phyloP scores from a whole-genome alignment of 2,329 filamentous ascomycete species.

The Hypoxylon sp. region DNA sequence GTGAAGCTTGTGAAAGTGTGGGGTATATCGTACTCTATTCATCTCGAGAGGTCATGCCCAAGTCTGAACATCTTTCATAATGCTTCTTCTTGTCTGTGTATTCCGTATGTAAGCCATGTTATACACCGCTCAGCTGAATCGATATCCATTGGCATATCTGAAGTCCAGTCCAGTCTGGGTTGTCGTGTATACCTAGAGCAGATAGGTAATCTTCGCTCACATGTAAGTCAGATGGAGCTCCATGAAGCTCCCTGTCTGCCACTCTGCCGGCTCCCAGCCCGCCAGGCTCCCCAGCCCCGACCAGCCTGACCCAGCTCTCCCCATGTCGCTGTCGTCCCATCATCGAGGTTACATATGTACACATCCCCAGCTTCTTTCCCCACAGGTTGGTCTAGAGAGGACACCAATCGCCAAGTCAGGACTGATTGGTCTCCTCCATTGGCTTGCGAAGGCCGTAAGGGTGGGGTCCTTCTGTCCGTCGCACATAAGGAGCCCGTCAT shows the following conservation, averaged over 20 bases:
- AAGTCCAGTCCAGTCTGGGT: constrained; percentile 7
- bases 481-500: constrained; percentile 30
- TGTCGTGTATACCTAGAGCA: constrained; percentile 1
- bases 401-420: neutral
- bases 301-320: constrained; percentile 1
- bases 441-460: constrained; percentile 12
- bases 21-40: constrained; percentile 33
- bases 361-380: constrained; percentile 35
- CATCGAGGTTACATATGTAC: constrained; percentile 10
- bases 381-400: constrained; percentile 27
- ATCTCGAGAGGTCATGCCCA: constrained; percentile 1
- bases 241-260: no score
- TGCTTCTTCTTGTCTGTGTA: no score
- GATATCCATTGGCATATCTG: neutral
- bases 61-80: constrained; percentile 1
- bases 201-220: constrained; percentile 10
- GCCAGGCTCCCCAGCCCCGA: constrained; percentile 23
- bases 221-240: constrained; percentile 24
- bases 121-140: neutral
- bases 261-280: no score
- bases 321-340: constrained; percentile 13
- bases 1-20: constrained; percentile 47
- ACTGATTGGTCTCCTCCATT: constrained; percentile 8
- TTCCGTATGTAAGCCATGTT: no score
- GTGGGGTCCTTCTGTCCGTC: constrained; percentile 30